A percentile compares a stretch with the other conserved stretches of the same genome.
Conservation (phyloP, 352 stramenopile genomes). For the Phytophthora agathidicida region DNA sequence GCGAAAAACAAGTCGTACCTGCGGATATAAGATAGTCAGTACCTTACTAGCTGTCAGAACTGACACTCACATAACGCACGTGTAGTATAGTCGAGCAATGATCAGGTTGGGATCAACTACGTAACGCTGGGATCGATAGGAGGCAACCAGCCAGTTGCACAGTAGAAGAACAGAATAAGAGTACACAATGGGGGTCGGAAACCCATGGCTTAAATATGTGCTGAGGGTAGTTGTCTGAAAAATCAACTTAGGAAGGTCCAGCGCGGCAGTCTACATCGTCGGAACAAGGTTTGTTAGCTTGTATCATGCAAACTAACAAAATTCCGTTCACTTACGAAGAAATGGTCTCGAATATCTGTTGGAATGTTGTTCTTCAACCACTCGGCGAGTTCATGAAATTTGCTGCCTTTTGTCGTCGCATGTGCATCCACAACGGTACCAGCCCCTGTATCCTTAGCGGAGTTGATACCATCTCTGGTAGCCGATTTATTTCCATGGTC, state of each 20-base stretch:
- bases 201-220: conserved; percentile 51
- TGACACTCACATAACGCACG: conserved; percentile 20
- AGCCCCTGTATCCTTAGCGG: neutral
- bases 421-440: neutral
- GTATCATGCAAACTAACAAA: too few species aligned
- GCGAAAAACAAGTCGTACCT: conserved; percentile 73
- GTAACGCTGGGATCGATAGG: conserved; percentile 51
- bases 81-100: conserved; percentile 41
- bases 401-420: neutral
- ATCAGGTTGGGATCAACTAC: conserved; percentile 37
- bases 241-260: conserved; percentile 55
- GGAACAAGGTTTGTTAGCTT: neutral
- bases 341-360: conserved; percentile 28
- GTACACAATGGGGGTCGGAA: conserved; percentile 43
- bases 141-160: conserved; percentile 53
- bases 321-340: conserved; percentile 36
- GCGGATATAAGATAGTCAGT: neutral
- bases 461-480: neutral
- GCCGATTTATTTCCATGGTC: neutral
- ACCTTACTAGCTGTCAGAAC: too few species aligned
- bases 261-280: conserved; percentile 39
- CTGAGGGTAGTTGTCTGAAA: conserved; percentile 54
- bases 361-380: conserved; percentile 15
- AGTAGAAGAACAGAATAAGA: conserved; percentile 47
- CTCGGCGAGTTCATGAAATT: neutral